Conservation (phyloP, 257 asterid genomes). For the Nemophila menziesii region DNA sequence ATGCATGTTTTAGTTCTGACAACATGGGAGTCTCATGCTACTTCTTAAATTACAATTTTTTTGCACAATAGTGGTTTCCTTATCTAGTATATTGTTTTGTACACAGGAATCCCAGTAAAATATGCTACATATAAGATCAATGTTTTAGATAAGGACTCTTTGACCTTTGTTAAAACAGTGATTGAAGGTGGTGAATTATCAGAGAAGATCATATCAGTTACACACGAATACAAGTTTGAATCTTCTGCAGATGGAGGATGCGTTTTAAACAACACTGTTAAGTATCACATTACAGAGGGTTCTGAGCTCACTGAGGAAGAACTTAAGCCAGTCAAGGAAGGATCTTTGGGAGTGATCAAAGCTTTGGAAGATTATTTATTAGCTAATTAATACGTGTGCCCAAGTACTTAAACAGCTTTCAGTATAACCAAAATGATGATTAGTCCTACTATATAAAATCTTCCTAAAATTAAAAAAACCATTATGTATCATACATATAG, state of each 20-base stretch:
- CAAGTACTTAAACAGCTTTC: too few relatives aligned
- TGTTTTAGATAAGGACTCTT: slow-evolving; percentile 10
- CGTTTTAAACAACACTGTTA: slow-evolving; percentile 14
- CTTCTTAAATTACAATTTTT: not conserved
- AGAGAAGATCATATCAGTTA: slow-evolving; percentile 17
- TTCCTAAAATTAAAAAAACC: too few relatives aligned
- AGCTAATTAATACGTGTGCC: not conserved
- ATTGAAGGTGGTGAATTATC: slow-evolving; percentile 21
- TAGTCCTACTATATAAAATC: too few relatives aligned
- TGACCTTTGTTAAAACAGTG: slow-evolving; percentile 16
- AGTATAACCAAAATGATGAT: too few relatives aligned
- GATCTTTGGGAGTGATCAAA: slow-evolving; percentile 13
- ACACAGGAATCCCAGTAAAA: slow-evolving; percentile 15
- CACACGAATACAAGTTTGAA: slow-evolving; percentile 16
- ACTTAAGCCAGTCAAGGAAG: slow-evolving; percentile 25
- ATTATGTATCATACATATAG: too few relatives aligned
- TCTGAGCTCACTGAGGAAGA: slow-evolving; percentile 16
- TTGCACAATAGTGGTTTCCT: not conserved
- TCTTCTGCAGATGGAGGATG: slow-evolving; percentile 17
- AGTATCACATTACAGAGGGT: slow-evolving; percentile 17
- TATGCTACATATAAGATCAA: slow-evolving; percentile 16
- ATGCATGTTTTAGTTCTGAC: too few relatives aligned
- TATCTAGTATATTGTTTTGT: not conserved
- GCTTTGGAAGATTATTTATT: slow-evolving; percentile 22
- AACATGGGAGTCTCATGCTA: not conserved